Conservation (phyloP, 441 rosid genomes). For the Flueggea neowawraea region DNA sequence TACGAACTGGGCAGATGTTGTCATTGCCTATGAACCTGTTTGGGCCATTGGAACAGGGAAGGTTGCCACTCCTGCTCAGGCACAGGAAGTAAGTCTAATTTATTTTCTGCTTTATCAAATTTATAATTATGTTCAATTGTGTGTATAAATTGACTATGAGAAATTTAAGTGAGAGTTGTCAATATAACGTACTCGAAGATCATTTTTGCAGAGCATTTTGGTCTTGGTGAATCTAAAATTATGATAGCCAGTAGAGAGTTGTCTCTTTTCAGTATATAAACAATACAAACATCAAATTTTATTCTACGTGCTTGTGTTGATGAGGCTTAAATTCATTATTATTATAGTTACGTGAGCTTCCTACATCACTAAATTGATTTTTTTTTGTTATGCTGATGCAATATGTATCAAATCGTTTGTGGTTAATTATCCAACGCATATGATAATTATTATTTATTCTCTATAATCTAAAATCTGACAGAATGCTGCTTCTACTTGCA, state of each 20-base stretch:
- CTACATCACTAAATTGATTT: neutral
- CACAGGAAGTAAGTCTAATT: constrained; percentile 59
- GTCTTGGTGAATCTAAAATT: no score
- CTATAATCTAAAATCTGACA: neutral
- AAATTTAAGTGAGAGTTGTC: neutral
- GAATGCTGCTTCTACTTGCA: neutral
- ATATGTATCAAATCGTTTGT: neutral
- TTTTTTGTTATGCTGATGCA: neutral
- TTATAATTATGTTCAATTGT: neutral
- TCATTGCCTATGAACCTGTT: constrained; percentile 71
- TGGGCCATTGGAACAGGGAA: constrained; percentile 87
- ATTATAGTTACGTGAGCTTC: neutral
- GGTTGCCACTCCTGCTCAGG: constrained; percentile 78
- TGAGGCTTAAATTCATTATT: neutral
- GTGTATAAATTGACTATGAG: neutral
- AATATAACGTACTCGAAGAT: no score
- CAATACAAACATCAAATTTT: no score
- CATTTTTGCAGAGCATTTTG: no score
- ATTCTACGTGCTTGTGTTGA: neutral
- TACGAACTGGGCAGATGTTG: constrained; percentile 54
- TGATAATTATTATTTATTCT: neutral
- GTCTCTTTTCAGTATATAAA: no score
- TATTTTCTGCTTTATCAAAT: neutral
- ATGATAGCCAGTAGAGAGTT: no score
- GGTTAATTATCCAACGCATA: no score